Conservation (phyloP, 306 rosid genomes). For the Urtica urens region DNA sequence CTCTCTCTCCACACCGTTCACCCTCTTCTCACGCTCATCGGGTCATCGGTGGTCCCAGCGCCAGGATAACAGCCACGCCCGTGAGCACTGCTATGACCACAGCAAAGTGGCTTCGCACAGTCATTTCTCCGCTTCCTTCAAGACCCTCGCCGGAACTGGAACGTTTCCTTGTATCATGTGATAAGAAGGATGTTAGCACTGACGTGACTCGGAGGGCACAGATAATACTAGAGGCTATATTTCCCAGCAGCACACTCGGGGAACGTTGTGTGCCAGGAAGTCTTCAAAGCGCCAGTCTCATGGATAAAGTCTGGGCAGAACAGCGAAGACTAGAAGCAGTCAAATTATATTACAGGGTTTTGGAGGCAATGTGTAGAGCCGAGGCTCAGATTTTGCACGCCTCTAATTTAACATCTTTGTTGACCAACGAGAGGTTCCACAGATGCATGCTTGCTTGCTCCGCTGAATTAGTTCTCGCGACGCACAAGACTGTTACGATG, state of each 20-base stretch:
- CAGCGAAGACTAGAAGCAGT: slow-evolving; percentile 85
- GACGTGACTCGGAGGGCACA: slow-evolving; percentile 84
- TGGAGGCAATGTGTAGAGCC: slow-evolving; percentile 98
- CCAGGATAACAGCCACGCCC: slow-evolving; percentile 80
- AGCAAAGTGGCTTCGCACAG: slow-evolving; percentile 97
- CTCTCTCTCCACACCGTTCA: slow-evolving; percentile 85
- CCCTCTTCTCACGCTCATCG: slow-evolving; percentile 63
- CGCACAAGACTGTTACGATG: slow-evolving; percentile 96
- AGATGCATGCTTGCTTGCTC: slow-evolving; percentile 99
- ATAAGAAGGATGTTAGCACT: slow-evolving; percentile 62
- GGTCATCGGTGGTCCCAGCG: slow-evolving; percentile 29
- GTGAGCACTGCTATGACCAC: slow-evolving; percentile 99
- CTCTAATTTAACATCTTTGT: slow-evolving; percentile 74
- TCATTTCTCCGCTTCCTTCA: slow-evolving; percentile 75
- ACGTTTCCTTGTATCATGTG: slow-evolving; percentile 71
- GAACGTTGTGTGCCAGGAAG: slow-evolving; percentile 62
- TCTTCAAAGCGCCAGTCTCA: slow-evolving; percentile 63
- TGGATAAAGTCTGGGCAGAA: slow-evolving; percentile 96
- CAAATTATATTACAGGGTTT: slow-evolving; percentile 75
- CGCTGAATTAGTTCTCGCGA: slow-evolving; percentile 90
- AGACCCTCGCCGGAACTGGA: slow-evolving; percentile 78
- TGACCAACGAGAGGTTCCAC: slow-evolving; percentile 96
- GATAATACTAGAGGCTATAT: slow-evolving; percentile 82
- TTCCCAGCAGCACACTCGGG: slow-evolving; percentile 78
- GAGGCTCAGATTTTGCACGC: slow-evolving; percentile 84